A percentile compares a stretch with the other conserved stretches of the same genome.
These are phyloP conservation scores for Suillus americanus DNA, from an alignment of 768 basidiomycete genomes.

Conservation along the genomic window DNA sequence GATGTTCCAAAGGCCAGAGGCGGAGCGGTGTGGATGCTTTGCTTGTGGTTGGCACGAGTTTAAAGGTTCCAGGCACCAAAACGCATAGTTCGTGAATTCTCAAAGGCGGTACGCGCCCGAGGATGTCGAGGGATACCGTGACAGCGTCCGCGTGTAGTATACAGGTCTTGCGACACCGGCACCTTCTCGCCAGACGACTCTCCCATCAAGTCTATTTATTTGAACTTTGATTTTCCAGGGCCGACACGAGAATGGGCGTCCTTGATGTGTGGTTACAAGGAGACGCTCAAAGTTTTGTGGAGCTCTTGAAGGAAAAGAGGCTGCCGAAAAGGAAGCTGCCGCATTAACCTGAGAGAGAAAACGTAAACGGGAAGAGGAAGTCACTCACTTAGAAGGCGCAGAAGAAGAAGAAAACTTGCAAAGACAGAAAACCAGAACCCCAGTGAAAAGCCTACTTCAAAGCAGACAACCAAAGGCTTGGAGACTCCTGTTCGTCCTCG, in stretches of 20 bases:
- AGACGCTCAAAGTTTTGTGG: conserved; percentile 80
- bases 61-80: conserved; percentile 92
- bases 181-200: conserved; percentile 53
- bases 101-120: conserved; percentile 69
- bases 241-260: conserved; percentile 80
- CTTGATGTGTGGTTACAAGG: conserved; percentile 91
- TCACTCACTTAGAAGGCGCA: conserved; percentile 2
- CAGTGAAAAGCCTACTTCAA: conserved; percentile 17
- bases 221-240: conserved; percentile 86
- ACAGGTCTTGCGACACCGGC: conserved; percentile 41
- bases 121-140: conserved; percentile 35
- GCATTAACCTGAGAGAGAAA: conserved; percentile 50
- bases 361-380: conserved; percentile 55
- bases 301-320: conserved; percentile 54
- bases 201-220: conserved; percentile 70
- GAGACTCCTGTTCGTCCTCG: conserved; percentile 26
- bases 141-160: too few species aligned
- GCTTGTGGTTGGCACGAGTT: conserved; percentile 87
- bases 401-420: conserved; percentile 16
- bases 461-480: conserved; percentile 25
- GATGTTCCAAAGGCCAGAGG: conserved; percentile 64
- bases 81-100: conserved; percentile 85
- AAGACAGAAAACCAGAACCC: conserved; percentile 19
- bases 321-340: conserved; percentile 52
- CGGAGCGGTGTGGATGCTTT: conserved; percentile 78